Evolutionary conservation across 2,329 filamentous ascomycete genomes (phyloP).

Genomic region (Ophiosphaerella korrae): DNA sequence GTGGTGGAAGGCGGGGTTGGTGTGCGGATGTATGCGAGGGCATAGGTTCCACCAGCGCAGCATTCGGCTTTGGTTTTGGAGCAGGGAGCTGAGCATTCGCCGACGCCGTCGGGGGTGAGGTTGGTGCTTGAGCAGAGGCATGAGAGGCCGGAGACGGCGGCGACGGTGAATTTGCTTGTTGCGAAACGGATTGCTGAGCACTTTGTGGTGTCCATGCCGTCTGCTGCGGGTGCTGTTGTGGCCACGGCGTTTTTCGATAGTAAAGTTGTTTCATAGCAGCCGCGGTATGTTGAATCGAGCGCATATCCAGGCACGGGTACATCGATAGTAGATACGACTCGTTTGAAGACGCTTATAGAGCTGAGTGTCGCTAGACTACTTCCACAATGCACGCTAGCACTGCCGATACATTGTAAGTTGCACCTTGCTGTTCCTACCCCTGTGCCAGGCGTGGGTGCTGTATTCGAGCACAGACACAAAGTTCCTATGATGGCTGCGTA

Average conservation of each 20-base stretch:
- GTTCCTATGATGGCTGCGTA: no score
- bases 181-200: not conserved
- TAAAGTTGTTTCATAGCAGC: not conserved
- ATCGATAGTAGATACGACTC: no score
- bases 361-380: no score
- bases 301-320: not conserved
- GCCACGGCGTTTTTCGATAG: no score
- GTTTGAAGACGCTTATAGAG: no score
- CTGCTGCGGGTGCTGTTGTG: not conserved
- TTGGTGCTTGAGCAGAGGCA: constrained; percentile 8
- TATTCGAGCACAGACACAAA: no score
- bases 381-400: no score
- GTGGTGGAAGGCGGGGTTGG: not conserved
- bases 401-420: no score
- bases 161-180: not conserved
- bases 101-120: not conserved
- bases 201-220: not conserved
- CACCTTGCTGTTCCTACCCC: no score
- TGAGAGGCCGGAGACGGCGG: not conserved
- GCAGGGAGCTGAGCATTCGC: constrained; percentile 5
- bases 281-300: constrained; percentile 1
- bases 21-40: not conserved
- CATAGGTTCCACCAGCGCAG: constrained; percentile 3
- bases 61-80: not conserved
- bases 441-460: no score